phyloP scores from a whole-genome alignment of 2,329 filamentous ascomycete genomes.

The Aspergillus alliaceus region DNA sequence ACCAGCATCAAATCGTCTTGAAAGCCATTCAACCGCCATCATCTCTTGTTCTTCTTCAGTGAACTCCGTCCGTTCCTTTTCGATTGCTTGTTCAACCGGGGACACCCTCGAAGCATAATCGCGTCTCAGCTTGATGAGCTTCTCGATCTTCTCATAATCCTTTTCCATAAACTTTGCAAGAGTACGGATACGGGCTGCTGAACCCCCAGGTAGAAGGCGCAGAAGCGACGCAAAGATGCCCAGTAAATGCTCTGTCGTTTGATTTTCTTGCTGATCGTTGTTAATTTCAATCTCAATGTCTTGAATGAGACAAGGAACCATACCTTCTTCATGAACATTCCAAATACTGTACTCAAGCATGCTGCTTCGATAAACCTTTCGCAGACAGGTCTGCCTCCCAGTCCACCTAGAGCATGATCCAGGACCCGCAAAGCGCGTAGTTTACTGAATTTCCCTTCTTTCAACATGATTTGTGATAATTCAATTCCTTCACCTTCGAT shows the following conservation, averaged over 20 bases:
- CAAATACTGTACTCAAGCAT: slow-evolving; percentile 81
- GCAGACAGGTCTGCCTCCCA: slow-evolving; percentile 63
- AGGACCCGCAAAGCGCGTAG: slow-evolving; percentile 74
- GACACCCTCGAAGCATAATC: slow-evolving; percentile 67
- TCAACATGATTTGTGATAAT: slow-evolving; percentile 85
- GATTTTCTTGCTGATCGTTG: slow-evolving; percentile 55
- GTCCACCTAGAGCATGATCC: slow-evolving; percentile 73
- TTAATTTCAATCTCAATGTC: slow-evolving; percentile 15
- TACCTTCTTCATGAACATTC: slow-evolving; percentile 79
- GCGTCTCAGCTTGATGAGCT: slow-evolving; percentile 68
- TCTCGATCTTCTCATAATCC: slow-evolving; percentile 79
- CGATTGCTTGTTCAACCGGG: slow-evolving; percentile 64
- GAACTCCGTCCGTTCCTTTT: slow-evolving; percentile 55
- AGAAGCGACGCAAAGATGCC: slow-evolving; percentile 83
- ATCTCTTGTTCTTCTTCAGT: slow-evolving; percentile 61
- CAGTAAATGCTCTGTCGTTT: slow-evolving; percentile 75
- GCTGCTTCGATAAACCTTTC: slow-evolving; percentile 76
- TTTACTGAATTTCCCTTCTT: slow-evolving; percentile 83
- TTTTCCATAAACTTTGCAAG: slow-evolving; percentile 96
- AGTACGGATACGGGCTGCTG: slow-evolving; percentile 74
- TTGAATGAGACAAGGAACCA: not conserved
- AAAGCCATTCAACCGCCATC: slow-evolving; percentile 70
- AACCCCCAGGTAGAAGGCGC: slow-evolving; percentile 73
- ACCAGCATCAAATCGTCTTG: slow-evolving; percentile 76
- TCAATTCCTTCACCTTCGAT: slow-evolving; percentile 90